Conservation (phyloP, 306 rosid species). For the Echinosophora koreensis region DNA sequence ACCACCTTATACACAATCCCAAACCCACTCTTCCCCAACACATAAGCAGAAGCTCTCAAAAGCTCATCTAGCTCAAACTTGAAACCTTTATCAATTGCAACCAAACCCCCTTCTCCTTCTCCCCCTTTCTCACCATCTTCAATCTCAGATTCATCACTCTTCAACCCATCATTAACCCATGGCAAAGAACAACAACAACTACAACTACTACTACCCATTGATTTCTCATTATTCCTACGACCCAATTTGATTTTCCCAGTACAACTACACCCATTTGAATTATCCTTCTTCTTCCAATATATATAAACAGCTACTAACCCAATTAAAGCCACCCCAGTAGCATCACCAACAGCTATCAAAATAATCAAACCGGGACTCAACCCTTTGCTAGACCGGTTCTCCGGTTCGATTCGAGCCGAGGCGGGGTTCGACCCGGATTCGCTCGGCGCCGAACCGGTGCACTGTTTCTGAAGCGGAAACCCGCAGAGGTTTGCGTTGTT, state of each 20-base stretch:
- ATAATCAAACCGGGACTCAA: conserved; percentile 79
- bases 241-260: conserved; percentile 76
- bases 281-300: conserved; percentile 85
- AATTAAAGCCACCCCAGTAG: conserved; percentile 77
- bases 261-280: conserved; percentile 82
- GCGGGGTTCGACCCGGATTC: conserved; percentile 51
- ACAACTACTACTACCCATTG: conserved; percentile 21
- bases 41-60: conserved; percentile 92
- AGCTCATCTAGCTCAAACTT: conserved; percentile 92
- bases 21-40: conserved; percentile 93
- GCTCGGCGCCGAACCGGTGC: conserved; percentile 54
- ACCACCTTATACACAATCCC: conserved; percentile 99
- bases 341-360: conserved; percentile 85
- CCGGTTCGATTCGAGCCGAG: conserved; percentile 37
- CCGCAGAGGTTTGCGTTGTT: conserved; percentile 82
- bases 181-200: conserved; percentile 51
- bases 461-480: conserved; percentile 80
- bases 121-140: conserved; percentile 69
- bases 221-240: conserved; percentile 55
- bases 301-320: conserved; percentile 77
- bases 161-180: conserved; percentile 60
- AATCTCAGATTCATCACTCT: conserved; percentile 73
- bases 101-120: conserved; percentile 73
- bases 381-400: conserved; percentile 49
- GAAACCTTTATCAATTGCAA: conserved; percentile 91